Base-by-base conservation (phyloP, 1,139 yeast species). In the Scheffersomyces insectosa region DNA sequence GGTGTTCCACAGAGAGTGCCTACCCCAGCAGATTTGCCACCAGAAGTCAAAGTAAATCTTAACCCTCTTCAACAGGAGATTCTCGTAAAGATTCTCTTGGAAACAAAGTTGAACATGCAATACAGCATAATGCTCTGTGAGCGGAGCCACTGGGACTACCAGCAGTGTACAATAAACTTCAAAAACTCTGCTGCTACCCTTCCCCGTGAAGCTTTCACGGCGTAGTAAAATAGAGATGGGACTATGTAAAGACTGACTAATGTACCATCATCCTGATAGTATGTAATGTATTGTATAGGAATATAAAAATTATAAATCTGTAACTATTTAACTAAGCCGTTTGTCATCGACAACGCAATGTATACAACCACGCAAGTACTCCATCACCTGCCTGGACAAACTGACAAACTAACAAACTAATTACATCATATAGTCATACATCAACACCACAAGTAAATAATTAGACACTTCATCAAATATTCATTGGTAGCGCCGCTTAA, bases 81-180 rank as follows among this genome's bases (percentile, higher is more conserved):
- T 8, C 74, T 88, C 20, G 77, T 79, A 23, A 83, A 79, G 54
- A 69, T 93, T 25, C 79, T 85, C 64, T 64, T 77, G 38, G 90
- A 87, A 51, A 93, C 98, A 0, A 81, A 83, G 43, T 70, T 93
- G 51, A 90, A 80, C 53, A 72, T 88, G 23, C 87, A 87, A 55
- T 93, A 83, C 62, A 88, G 95, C 1, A 68, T 83, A 30, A 82
- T 91, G 89, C 77, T 95, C 40, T 86, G 93, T 42, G 91, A 90
- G 59, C 97, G 90, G 62, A 89, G 96, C 56, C 77, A 80, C 43
- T 91, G 96, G 91, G 86, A 88, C 63, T 83, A 80, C 54, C 83
- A 80, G 39, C 77, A 72, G 45, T 91, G 97, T 34, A 70, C 82
- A 16, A 75, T 75, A 39, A 83, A 88, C 49, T 93, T 91, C 66